Conservation (phyloP, 768 basidiomycete species). For the Tephrocybe sp. region DNA sequence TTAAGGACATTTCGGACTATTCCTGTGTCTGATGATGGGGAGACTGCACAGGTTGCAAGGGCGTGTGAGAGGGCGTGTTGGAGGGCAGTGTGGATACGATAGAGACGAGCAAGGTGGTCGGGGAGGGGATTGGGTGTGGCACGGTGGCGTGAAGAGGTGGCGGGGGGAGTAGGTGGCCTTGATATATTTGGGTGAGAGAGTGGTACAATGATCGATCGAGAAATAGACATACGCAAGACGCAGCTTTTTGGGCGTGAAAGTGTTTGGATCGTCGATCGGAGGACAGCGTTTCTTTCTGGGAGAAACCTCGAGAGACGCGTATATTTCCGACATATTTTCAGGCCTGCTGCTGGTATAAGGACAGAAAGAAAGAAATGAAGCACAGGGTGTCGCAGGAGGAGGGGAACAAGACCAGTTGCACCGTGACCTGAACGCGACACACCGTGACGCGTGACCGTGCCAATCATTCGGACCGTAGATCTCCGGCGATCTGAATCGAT, state of each 20-base stretch:
- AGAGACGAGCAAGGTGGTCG: constrained; percentile 56
- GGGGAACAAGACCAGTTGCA: constrained; percentile 4
- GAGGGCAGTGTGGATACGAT: constrained; percentile 61
- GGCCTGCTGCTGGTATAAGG: constrained; percentile 4
- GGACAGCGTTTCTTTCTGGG: constrained; percentile 67
- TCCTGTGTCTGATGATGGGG: constrained; percentile 74
- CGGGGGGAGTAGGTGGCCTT: constrained; percentile 62
- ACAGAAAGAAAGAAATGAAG: constrained; percentile 1
- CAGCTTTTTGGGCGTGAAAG: constrained; percentile 68
- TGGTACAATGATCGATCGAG: background rate
- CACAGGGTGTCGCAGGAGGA: constrained; percentile 19
- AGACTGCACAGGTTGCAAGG: constrained; percentile 76
- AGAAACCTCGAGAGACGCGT: constrained; percentile 60
- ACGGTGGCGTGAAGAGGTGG: constrained; percentile 38
- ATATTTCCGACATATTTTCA: constrained; percentile 53
- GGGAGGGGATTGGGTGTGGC: constrained; percentile 39
- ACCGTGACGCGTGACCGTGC: constrained; percentile 12
- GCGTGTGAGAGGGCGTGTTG: constrained; percentile 85
- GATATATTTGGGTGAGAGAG: constrained; percentile 3
- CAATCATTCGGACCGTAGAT: no score
- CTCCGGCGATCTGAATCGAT: background rate
- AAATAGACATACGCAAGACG: constrained; percentile 46
- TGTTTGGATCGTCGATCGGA: constrained; percentile 42
- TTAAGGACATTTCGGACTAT: constrained; percentile 77
- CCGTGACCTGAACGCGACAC: constrained; percentile 2